A percentile compares a stretch with the other conserved stretches of the same genome.
These are phyloP conservation scores for Jaltomata sinuosa DNA, from an alignment of 257 asterid species.

Conservation along the genomic window DNA sequence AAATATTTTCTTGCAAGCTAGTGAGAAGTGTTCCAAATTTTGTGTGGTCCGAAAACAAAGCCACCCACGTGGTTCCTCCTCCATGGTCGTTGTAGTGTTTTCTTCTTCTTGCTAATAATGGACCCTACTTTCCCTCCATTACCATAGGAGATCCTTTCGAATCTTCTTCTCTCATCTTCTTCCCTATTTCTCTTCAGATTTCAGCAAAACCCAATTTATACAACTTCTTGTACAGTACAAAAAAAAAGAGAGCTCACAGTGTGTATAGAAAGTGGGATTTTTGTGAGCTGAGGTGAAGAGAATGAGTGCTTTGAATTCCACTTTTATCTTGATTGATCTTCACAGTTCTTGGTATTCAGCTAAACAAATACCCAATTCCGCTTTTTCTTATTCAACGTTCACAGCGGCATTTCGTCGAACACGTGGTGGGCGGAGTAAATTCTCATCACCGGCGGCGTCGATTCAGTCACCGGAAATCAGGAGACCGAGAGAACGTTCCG, in stretches of 20 bases:
- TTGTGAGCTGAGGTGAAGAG: neutral
- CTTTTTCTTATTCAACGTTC: slow-evolving; percentile 32
- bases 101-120: neutral
- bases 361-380: slow-evolving; percentile 51
- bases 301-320: slow-evolving; percentile 74
- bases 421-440: slow-evolving; percentile 34
- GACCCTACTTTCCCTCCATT: slow-evolving; percentile 1
- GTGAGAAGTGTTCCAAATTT: neutral
- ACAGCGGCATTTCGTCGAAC: slow-evolving; percentile 69
- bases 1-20: neutral
- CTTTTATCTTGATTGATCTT: slow-evolving; percentile 55
- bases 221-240: neutral
- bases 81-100: neutral
- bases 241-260: neutral
- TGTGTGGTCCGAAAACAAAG: neutral
- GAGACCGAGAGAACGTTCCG: slow-evolving; percentile 49
- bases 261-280: neutral
- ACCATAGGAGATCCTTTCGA: slow-evolving; percentile 2
- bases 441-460: slow-evolving; percentile 32
- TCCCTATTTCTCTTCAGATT: slow-evolving; percentile 4
- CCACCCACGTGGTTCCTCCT: slow-evolving; percentile 6
- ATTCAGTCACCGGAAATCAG: slow-evolving; percentile 59
- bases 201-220: neutral
- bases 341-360: slow-evolving; percentile 58
- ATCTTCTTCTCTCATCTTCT: neutral